A percentile compares a stretch with the other conserved stretches of the same genome.
Evolutionary conservation across 352 stramenopile species (phyloP).

Genomic region (Phytophthora megakarya): DNA sequence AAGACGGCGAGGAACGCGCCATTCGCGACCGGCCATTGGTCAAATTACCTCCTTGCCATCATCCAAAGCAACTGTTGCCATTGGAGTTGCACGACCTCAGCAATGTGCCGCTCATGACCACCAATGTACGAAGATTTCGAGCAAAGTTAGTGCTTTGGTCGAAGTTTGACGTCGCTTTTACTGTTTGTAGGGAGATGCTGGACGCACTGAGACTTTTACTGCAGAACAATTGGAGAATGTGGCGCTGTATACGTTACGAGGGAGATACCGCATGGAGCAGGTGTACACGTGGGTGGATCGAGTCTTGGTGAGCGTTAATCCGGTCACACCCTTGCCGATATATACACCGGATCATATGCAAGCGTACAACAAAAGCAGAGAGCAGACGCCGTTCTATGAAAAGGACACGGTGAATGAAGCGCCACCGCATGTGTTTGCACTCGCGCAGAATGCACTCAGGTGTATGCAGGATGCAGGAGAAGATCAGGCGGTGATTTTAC

Average conservation of each 20-base stretch:
- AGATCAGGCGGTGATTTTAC: slow-evolving; percentile 78
- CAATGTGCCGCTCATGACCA: slow-evolving; percentile 67
- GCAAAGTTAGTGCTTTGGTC: background rate
- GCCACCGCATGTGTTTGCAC: slow-evolving; percentile 76
- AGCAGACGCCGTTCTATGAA: slow-evolving; percentile 58
- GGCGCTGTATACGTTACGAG: slow-evolving; percentile 72
- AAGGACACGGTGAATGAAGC: slow-evolving; percentile 64
- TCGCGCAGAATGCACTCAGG: slow-evolving; percentile 77
- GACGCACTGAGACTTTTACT: slow-evolving; percentile 64
- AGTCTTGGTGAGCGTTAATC: slow-evolving; percentile 77
- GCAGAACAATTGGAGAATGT: slow-evolving; percentile 73
- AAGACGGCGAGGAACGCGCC: slow-evolving; percentile 81
- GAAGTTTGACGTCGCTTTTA: background rate
- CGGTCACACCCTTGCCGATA: slow-evolving; percentile 68
- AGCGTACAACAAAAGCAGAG: slow-evolving; percentile 70
- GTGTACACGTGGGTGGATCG: slow-evolving; percentile 86
- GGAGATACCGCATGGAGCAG: slow-evolving; percentile 80
- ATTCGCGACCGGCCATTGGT: slow-evolving; percentile 62
- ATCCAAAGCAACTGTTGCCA: slow-evolving; percentile 66
- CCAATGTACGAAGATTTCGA: slow-evolving; percentile 42
- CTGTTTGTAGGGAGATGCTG: slow-evolving; percentile 46
- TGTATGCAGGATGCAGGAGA: slow-evolving; percentile 81
- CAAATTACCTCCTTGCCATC: slow-evolving; percentile 60
- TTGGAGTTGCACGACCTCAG: slow-evolving; percentile 70
- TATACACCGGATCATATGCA: slow-evolving; percentile 88